Conservation (phyloP, 805 yeast species). For the Candida germanica region DNA sequence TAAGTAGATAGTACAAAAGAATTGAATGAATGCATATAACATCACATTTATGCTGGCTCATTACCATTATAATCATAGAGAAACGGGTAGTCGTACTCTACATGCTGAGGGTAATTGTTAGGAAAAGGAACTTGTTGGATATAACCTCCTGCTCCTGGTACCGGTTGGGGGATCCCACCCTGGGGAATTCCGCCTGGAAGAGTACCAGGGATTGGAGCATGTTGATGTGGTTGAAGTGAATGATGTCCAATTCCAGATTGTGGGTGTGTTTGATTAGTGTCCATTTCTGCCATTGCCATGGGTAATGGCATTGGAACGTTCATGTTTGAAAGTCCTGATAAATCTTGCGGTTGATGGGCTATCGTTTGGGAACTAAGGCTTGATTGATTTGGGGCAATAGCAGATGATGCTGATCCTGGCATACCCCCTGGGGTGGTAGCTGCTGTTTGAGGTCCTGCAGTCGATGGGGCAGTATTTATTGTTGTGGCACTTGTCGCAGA, state of each 20-base stretch:
- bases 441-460: conserved; percentile 1
- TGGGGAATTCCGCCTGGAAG: neutral
- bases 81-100: conserved; percentile 14
- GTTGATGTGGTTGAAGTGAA: neutral
- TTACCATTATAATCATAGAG: conserved; percentile 4
- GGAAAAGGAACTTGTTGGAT: neutral
- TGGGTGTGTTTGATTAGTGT: neutral
- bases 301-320: neutral
- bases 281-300: neutral
- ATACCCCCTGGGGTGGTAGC: neutral
- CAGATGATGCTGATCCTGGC: neutral
- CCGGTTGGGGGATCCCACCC: neutral
- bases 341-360: neutral
- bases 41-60: neutral
- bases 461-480: neutral
- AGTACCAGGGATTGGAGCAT: neutral
- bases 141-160: neutral
- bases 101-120: neutral
- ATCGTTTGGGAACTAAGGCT: neutral
- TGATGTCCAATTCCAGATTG: neutral
- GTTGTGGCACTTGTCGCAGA: neutral
- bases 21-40: conserved; percentile 1
- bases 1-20: conserved; percentile 6
- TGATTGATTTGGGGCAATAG: neutral
- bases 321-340: neutral